A percentile compares a stretch with the other conserved stretches of the same genome.
phyloP scores from a whole-genome alignment of 176 grass and related monocot species.

The Canna indica region DNA sequence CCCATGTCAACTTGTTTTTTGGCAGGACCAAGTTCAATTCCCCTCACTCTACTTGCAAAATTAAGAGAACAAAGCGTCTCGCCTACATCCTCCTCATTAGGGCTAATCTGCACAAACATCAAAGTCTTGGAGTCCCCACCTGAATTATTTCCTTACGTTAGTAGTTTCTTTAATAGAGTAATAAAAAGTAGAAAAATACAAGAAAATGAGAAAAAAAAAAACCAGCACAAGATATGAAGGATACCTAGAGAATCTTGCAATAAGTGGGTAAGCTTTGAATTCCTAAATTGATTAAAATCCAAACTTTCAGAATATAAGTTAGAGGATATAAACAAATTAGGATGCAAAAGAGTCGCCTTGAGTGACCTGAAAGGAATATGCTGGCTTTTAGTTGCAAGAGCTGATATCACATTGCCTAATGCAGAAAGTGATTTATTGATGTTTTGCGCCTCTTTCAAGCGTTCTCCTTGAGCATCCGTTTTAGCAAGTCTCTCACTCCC shows the following conservation, averaged over 20 bases:
- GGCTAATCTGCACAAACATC: constrained; percentile 99
- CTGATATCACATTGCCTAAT: constrained; percentile 91
- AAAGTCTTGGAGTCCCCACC: constrained; percentile 95
- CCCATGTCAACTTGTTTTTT: constrained; percentile 76
- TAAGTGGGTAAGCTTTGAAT: constrained; percentile 87
- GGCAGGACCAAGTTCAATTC: constrained; percentile 86
- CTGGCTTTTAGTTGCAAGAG: constrained; percentile 81
- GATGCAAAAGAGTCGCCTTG: neutral
- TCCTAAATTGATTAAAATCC: constrained; percentile 38
- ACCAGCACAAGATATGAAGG: constrained; percentile 1
- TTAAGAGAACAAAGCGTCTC: constrained; percentile 95
- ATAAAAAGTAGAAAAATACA: constrained; percentile 7
- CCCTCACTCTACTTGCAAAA: constrained; percentile 86
- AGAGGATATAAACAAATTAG: neutral
- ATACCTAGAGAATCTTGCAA: constrained; percentile 90
- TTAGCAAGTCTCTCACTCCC: constrained; percentile 88
- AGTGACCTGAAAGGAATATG: constrained; percentile 86
- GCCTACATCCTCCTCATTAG: constrained; percentile 77
- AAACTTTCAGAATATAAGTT: neutral
- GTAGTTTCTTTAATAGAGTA: neutral
- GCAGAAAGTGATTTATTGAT: constrained; percentile 97
- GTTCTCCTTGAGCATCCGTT: constrained; percentile 94
- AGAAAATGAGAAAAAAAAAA: neutral
- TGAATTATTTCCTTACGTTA: constrained; percentile 29
- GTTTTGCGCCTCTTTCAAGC: constrained; percentile 89